Base-by-base conservation (phyloP, 129 eudicot genomes). In the Apium graveolens region DNA sequence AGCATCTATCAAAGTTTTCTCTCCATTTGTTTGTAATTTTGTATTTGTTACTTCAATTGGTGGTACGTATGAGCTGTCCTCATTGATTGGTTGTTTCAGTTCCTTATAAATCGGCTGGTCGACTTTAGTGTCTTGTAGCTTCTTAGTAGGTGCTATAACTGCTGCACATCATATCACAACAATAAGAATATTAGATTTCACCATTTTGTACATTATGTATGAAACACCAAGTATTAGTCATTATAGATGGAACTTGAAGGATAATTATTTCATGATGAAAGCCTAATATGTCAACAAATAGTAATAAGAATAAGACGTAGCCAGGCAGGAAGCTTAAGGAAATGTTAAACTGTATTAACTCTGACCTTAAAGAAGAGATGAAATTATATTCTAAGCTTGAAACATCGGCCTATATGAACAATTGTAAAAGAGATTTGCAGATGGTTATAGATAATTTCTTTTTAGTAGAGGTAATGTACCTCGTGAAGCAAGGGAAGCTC, bases 1-100 rank as follows among this genome's bases (percentile, higher is more conserved):
- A 39, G 98, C 97, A 86, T 95, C 97, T 80, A 78, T 77, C 72
- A 95, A 74, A 1, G 96, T 86, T 88, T 84, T 88, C 5, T 82
- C 75, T 82, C 78, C 82, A 17, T 65, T 82, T n/a, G 44, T 81
- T 57, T 69, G 76, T 51, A 32, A 71, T 70, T 68, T 86, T 53
- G 77, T 76, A 80, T 51, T 78, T 27, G 75, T 63, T 26, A 70
- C 48, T 29, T 74, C 87, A 34, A 38, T 70, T 24, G 76, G 75
- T 66, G 85, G 76, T 63, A 86, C 63, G 32, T 65, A 44, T 31
- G 84, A 78, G 73, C 53, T 80, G 57, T 55, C 72, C 78, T 84
- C 81, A 4, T 75, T 39, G 32, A 77, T 65, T 71, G 80, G 55
- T 74, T 87, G 73, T 75, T 53, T 76, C 45, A 73, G 8, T 86